phyloP scores from a whole-genome alignment of 805 yeast species.

The Candida hispaniensis region DNA sequence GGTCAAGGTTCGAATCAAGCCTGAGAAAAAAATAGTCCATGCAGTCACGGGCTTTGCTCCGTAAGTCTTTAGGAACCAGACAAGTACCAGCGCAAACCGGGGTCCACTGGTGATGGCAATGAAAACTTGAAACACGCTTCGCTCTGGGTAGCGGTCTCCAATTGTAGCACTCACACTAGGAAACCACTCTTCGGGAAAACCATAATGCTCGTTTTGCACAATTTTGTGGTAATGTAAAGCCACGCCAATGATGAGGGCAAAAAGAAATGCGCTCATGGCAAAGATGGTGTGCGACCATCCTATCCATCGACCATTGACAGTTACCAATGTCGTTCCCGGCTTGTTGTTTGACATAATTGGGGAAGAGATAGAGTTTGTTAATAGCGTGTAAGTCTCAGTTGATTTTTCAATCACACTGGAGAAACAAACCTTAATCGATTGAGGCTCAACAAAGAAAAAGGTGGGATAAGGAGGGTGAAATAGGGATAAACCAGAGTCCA shows the following conservation, averaged over 20 bases:
- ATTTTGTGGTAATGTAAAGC: slow-evolving; percentile 77
- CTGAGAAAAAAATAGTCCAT: slow-evolving; percentile 35
- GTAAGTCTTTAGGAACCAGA: slow-evolving; percentile 35
- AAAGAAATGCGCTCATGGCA: slow-evolving; percentile 48
- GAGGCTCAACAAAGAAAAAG: too few relatives aligned
- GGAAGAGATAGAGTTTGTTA: slow-evolving; percentile 2
- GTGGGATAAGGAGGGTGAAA: too few relatives aligned
- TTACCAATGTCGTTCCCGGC: slow-evolving; percentile 12
- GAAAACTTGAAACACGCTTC: slow-evolving; percentile 81
- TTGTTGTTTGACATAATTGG: slow-evolving; percentile 14
- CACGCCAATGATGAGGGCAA: slow-evolving; percentile 66
- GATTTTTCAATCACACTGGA: too few relatives aligned
- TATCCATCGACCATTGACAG: slow-evolving; percentile 7
- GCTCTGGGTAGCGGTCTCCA: slow-evolving; percentile 93
- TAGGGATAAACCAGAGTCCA: too few relatives aligned
- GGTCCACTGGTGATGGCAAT: slow-evolving; percentile 94
- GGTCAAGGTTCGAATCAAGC: slow-evolving; percentile 81
- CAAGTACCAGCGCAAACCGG: slow-evolving; percentile 54
- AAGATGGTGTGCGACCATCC: slow-evolving; percentile 16
- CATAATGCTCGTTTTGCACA: slow-evolving; percentile 73
- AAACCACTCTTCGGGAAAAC: slow-evolving; percentile 97
- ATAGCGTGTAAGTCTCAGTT: slow-evolving; percentile 34
- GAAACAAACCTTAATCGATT: too few relatives aligned
- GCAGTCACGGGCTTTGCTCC: slow-evolving; percentile 31
- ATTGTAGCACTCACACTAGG: slow-evolving; percentile 96